Conservation (phyloP, 1,284 basidiomycete genomes). For the Pascua guehoae region DNA sequence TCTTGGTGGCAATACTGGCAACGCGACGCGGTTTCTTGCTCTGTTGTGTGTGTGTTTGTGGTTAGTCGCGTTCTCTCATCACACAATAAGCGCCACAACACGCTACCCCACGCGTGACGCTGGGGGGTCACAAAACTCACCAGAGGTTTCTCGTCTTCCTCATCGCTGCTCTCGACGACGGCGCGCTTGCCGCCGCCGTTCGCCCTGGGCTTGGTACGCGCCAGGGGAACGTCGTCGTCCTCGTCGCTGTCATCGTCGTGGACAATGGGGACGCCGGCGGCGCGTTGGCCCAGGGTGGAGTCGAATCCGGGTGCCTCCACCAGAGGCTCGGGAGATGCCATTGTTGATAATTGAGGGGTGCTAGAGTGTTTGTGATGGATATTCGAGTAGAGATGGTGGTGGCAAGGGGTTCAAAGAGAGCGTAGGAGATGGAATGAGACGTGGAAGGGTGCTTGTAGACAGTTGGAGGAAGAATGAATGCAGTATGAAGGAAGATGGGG, state of each 20-base stretch:
- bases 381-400: neutral
- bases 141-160: slow-evolving; percentile 40
- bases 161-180: slow-evolving; percentile 29
- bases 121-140: slow-evolving; percentile 26
- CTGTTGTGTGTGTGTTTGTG: slow-evolving; percentile 5
- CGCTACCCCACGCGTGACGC: no score
- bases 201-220: slow-evolving; percentile 15
- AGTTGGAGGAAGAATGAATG: neutral
- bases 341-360: slow-evolving; percentile 1
- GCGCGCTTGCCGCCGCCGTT: slow-evolving; percentile 26
- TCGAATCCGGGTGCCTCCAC: slow-evolving; percentile 13
- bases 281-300: slow-evolving; percentile 10
- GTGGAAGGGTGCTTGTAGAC: neutral
- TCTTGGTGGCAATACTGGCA: slow-evolving; percentile 23
- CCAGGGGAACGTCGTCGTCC: slow-evolving; percentile 18
- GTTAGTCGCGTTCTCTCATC: neutral
- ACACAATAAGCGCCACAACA: neutral
- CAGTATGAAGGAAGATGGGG: neutral
- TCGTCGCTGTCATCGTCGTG: slow-evolving; percentile 10
- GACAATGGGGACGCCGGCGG: slow-evolving; percentile 14
- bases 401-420: no score
- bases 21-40: slow-evolving; percentile 26
- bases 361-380: neutral
- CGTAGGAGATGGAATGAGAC: neutral
- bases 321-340: slow-evolving; percentile 3